Conservation (phyloP, 129 eudicot species). For the Artemisia argyi region DNA sequence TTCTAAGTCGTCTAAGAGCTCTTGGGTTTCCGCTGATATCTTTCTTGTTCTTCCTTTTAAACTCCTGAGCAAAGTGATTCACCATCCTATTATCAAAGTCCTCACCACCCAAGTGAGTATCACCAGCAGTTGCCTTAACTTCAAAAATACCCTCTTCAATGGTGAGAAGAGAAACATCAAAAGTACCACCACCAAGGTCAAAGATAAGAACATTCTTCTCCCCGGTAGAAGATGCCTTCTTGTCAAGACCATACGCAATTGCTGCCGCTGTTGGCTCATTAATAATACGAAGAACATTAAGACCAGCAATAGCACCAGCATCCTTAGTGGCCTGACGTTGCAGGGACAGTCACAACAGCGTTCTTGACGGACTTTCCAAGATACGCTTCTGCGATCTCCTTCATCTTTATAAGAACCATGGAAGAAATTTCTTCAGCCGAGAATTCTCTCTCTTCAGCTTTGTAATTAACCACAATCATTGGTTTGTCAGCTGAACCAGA, state of each 20-base stretch:
- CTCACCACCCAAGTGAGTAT: slow-evolving; percentile 36
- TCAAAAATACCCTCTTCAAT: slow-evolving; percentile 28
- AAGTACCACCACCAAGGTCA: slow-evolving; percentile 35
- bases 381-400: slow-evolving; percentile 27
- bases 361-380: slow-evolving; percentile 15
- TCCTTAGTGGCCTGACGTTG: slow-evolving; percentile 33
- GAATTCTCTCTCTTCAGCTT: slow-evolving; percentile 24
- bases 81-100: slow-evolving; percentile 39
- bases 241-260: slow-evolving; percentile 34
- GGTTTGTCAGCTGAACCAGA: slow-evolving; percentile 22
- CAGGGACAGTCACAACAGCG: slow-evolving; percentile 30
- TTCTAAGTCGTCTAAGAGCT: slow-evolving; percentile 23
- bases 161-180: slow-evolving; percentile 30
- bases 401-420: slow-evolving; percentile 31
- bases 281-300: slow-evolving; percentile 25
- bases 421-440: slow-evolving; percentile 29
- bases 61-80: slow-evolving; percentile 28
- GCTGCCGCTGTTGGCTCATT: slow-evolving; percentile 31
- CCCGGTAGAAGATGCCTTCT: slow-evolving; percentile 1
- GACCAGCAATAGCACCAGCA: slow-evolving; percentile 24
- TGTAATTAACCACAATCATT: slow-evolving; percentile 25
- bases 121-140: slow-evolving; percentile 25
- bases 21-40: slow-evolving; percentile 27
- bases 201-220: slow-evolving; percentile 31
- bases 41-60: slow-evolving; percentile 28